A percentile compares a stretch with the other conserved stretches of the same genome.
Evolutionary conservation across 176 grass and related monocot species (phyloP).

Genomic region (Bonia amplexicaulis): DNA sequence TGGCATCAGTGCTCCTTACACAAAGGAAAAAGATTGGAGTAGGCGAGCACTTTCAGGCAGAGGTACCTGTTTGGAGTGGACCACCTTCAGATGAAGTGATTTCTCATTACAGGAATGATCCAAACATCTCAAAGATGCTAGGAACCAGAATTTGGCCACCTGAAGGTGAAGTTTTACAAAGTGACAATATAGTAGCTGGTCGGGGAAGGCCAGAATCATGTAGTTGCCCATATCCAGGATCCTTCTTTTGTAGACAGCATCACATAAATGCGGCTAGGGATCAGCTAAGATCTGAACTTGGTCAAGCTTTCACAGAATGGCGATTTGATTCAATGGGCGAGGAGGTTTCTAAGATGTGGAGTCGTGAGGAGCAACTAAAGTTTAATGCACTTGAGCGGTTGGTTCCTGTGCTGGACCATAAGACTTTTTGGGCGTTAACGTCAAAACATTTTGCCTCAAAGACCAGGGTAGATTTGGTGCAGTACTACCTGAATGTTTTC

Average conservation of each 20-base stretch:
- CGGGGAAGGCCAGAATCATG: slow-evolving; percentile 53
- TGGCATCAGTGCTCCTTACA: slow-evolving; percentile 51
- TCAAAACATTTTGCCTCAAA: slow-evolving; percentile 54
- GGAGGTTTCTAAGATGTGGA: slow-evolving; percentile 55
- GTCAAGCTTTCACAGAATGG: slow-evolving; percentile 65
- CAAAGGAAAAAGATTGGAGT: slow-evolving; percentile 74
- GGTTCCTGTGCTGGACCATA: slow-evolving; percentile 51
- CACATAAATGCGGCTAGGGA: slow-evolving; percentile 59
- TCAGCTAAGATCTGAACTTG: slow-evolving; percentile 69
- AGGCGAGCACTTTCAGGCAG: slow-evolving; percentile 75
- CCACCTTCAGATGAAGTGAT: slow-evolving; percentile 39
- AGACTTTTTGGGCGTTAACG: slow-evolving; percentile 59
- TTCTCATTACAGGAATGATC: slow-evolving; percentile 50
- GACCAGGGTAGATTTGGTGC: slow-evolving; percentile 51
- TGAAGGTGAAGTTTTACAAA: slow-evolving; percentile 30
- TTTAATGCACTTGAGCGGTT: slow-evolving; percentile 63
- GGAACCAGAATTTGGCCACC: slow-evolving; percentile 67
- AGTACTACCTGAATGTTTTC: slow-evolving; percentile 92
- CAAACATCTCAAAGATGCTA: slow-evolving; percentile 56
- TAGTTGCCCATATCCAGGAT: slow-evolving; percentile 55
- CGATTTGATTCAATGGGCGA: slow-evolving; percentile 81
- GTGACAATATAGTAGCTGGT: slow-evolving; percentile 18
- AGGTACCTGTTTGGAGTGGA: slow-evolving; percentile 62
- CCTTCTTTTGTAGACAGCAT: slow-evolving; percentile 53
- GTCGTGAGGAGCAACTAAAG: slow-evolving; percentile 46